Base-by-base conservation (phyloP, 305 asterid species). In the Coffea humblotiana region DNA sequence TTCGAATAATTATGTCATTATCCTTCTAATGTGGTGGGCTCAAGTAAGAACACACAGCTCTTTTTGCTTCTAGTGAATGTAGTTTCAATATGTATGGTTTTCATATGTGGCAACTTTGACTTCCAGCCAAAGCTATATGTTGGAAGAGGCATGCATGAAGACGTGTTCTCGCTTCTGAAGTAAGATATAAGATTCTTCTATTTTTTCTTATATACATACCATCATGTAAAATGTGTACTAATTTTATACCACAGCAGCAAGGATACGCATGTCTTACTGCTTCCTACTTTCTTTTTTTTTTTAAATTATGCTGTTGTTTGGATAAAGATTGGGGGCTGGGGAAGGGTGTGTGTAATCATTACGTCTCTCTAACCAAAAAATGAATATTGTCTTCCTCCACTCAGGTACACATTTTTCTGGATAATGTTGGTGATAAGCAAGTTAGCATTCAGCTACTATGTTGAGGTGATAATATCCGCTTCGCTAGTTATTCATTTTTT, bases 111-210 rank as follows among this genome's bases (percentile, higher is more conserved):
- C 77, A 49, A 37, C 21, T 70, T 52, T 68, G 66, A 79, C 82
- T 86, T 79, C 95, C 95, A 96, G 99, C 98, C 98, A 60, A 94
- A 94, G 89, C 90, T 92, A 72, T 96, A 93, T 80, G 88, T 96
- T 85, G 99, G 98, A 89, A 91, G 99, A 92, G 99, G 99, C 86
- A 94, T 96, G 99, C 99, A 94, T 58, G 99, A 96, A 88, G 99
- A 91, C 85, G 88, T 87, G 84, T 78, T 94, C 56, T 87, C 99
- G 81, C 98, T 96, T 85, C 84, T 91, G 76, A 96, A 94, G 99
- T 96, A 92, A 91, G 98, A 82, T 60, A 98, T 96, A 92, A 91
- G 98, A 82, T 60, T 58, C 63, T 63, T 37, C 63, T 66, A 14
- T 69, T 67, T 23, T 27, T 52, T 77, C 47, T 8, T 75, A 12